These are phyloP conservation scores for Botrytis fabae DNA, from an alignment of 2,329 filamentous ascomycete species.

Conservation along the genomic window DNA sequence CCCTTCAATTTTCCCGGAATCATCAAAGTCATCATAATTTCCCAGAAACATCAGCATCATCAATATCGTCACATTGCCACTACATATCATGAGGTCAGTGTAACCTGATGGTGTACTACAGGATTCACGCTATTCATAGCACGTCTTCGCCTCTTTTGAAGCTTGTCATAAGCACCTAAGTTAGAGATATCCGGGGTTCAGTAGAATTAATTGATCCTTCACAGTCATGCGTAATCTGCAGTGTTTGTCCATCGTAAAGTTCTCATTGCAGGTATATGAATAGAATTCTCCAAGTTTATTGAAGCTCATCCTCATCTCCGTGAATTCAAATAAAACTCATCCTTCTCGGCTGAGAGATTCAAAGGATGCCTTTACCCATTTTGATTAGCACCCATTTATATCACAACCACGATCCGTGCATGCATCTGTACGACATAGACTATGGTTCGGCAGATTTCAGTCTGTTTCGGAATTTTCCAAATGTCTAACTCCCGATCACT, in stretches of 20 bases:
- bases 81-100: neutral
- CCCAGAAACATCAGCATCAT: neutral
- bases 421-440: neutral
- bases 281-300: neutral
- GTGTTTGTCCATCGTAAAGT: no score
- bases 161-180: neutral
- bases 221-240: neutral
- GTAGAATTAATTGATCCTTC: constrained; percentile 5
- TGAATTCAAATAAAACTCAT: neutral
- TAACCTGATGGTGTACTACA: neutral
- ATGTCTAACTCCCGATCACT: neutral
- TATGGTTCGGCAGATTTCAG: neutral
- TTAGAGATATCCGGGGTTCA: neutral
- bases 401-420: neutral
- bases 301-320: neutral
- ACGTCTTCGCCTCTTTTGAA: constrained; percentile 4
- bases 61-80: neutral
- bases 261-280: neutral
- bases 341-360: neutral
- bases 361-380: neutral
- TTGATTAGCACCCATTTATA: no score
- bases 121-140: constrained; percentile 12
- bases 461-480: neutral
- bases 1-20: neutral
- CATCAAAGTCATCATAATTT: neutral